Base-by-base conservation (phyloP, 2,329 filamentous ascomycete genomes). In the Corniculantispora saksenae region DNA sequence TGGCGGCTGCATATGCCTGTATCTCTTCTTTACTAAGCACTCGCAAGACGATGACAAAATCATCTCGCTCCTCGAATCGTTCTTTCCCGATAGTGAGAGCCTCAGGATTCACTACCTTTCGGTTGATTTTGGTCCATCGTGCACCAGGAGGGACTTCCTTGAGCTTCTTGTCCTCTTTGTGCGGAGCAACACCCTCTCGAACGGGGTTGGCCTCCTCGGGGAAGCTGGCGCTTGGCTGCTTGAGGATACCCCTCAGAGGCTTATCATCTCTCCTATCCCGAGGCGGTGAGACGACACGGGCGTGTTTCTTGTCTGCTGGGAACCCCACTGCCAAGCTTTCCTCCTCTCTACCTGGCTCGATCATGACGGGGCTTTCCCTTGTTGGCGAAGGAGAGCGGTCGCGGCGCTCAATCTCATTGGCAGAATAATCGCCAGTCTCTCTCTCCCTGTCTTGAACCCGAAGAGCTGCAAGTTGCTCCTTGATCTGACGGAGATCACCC, bases 101-200 rank as follows among this genome's bases (percentile, higher is more conserved):
- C 70, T 94, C 91, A 0, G 94, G 93, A 70, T 96, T 97, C 71
- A 98, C 94, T 63, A 97, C 85, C 69, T 90, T 89, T 64, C 94
- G 88, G 74, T 91, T 92, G 73, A 98, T 94, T 80, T 95, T 97
- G 55, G 94, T 97, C 94, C 94, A 97, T 63, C 93, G 87, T 40
- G 94, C 94, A 65, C 91, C 91, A 0, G 89, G 79, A 0, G 91
- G 91, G 38, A 93, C 91, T 47, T 92, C 90, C 72, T 86, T 87
- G 54, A 83, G 64, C 74, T 88, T 89, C 76, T 90, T 89, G 57
- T 92, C 89, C 74, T 97, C 93, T 78, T 97, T 97, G 73, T 97
- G 86, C n/a, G 94, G 94, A 2, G 94, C 93, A 8, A 97, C 94
- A 19, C 94, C 94, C 76, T 97, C 94, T 23, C 94, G 87, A 43